These are phyloP conservation scores for Aspergillus ibericus DNA, from an alignment of 2,329 filamentous ascomycete species.

Conservation along the genomic window DNA sequence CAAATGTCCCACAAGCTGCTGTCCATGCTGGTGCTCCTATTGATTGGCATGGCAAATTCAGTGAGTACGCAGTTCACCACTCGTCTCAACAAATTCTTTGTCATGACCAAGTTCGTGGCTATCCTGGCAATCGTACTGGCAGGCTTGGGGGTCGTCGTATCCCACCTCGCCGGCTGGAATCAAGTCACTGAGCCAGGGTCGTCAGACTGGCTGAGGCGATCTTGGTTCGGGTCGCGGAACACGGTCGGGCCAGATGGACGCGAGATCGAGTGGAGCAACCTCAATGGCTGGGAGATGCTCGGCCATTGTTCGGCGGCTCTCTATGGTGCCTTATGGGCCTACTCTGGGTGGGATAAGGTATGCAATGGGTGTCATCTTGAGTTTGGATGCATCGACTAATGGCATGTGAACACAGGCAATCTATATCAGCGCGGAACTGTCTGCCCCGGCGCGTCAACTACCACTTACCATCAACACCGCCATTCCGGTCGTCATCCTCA, in stretches of 20 bases:
- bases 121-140: slow-evolving; percentile 10
- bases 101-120: slow-evolving; percentile 15
- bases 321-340: slow-evolving; percentile 17
- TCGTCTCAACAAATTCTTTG: slow-evolving; percentile 13
- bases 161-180: not conserved
- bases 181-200: not conserved
- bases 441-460: slow-evolving; percentile 15
- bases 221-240: slow-evolving; percentile 13
- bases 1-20: slow-evolving; percentile 8
- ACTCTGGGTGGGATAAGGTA: slow-evolving; percentile 22
- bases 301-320: slow-evolving; percentile 18
- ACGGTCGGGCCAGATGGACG: slow-evolving; percentile 12
- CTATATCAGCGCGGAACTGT: slow-evolving; percentile 17
- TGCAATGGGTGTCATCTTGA: not conserved
- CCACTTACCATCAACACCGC: slow-evolving; percentile 18
- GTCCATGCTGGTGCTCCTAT: slow-evolving; percentile 6
- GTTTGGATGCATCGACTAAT: not conserved
- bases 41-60: slow-evolving; percentile 13
- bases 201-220: slow-evolving; percentile 13
- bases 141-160: slow-evolving; percentile 8
- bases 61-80: slow-evolving; percentile 17
- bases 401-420: slow-evolving; percentile 6
- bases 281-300: slow-evolving; percentile 15
- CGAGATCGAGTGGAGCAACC: slow-evolving; percentile 13
- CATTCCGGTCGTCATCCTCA: slow-evolving; percentile 12